Percentiles rank a stretch among this genome's conserved stretches.
These are phyloP conservation scores for Cryptomeria japonica DNA, from an alignment of 75 land plant genomes.

Conservation along the genomic window DNA sequence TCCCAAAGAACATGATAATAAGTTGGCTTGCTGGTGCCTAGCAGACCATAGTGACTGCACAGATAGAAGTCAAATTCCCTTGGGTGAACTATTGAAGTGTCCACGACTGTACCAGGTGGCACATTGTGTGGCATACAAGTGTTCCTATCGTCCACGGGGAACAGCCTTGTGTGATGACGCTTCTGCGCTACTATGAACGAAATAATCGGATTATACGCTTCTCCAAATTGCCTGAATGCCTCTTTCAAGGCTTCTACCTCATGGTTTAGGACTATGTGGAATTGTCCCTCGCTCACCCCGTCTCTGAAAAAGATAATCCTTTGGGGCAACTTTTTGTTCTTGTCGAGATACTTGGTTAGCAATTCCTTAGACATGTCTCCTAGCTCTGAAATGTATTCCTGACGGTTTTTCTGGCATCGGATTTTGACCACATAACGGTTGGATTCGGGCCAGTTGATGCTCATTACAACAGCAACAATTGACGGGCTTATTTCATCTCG, in stretches of 20 bases:
- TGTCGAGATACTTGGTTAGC: constrained; percentile 23
- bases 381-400: constrained; percentile 41
- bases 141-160: constrained; percentile 19
- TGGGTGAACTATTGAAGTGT: constrained; percentile 46
- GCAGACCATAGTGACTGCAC: constrained; percentile 52
- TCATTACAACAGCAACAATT: constrained; percentile 62
- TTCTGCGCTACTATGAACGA: constrained; percentile 56
- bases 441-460: constrained; percentile 54
- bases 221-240: constrained; percentile 4
- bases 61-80: constrained; percentile 57
- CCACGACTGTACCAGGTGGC: constrained; percentile 64
- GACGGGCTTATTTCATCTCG: constrained; percentile 39
- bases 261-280: constrained; percentile 46
- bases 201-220: constrained; percentile 38
- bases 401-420: constrained; percentile 38
- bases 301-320: constrained; percentile 53
- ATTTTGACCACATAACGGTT: constrained; percentile 48
- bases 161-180: constrained; percentile 63
- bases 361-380: constrained; percentile 49
- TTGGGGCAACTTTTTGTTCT: constrained; percentile 27
- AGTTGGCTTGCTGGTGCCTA: constrained; percentile 66
- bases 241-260: constrained; percentile 37
- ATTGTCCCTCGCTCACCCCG: constrained; percentile 66
- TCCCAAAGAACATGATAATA: constrained; percentile 58
- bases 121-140: constrained; percentile 45